These are phyloP conservation scores for Solanum stenotomum DNA, from an alignment of 257 asterid species.

Conservation along the genomic window DNA sequence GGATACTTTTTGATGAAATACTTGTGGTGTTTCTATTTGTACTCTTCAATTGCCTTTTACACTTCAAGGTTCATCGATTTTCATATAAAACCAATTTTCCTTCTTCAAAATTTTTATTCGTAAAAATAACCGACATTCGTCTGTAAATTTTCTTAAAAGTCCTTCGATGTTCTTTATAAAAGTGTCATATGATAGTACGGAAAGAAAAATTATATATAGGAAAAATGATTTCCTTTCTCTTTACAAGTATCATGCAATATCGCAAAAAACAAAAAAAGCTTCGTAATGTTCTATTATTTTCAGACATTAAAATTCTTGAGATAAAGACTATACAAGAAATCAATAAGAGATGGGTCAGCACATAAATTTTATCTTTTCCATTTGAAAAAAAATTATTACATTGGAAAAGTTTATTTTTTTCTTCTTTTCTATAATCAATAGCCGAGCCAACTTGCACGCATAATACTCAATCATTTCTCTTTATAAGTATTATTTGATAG, in stretches of 20 bases:
- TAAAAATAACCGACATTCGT: not conserved
- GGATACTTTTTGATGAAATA: not conserved
- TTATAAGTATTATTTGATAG: not conserved
- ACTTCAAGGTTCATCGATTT: not conserved
- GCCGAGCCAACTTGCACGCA: not conserved
- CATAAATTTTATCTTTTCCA: not conserved
- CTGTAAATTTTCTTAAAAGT: not conserved
- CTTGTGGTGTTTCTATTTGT: not conserved
- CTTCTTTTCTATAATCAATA: too few species aligned
- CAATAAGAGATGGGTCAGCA: not conserved
- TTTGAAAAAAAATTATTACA: not conserved
- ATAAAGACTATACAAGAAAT: not conserved
- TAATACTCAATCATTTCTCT: not conserved
- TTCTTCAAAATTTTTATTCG: too few species aligned
- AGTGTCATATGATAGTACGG: not conserved
- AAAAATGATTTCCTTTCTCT: not conserved
- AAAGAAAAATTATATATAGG: not conserved
- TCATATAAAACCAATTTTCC: not conserved
- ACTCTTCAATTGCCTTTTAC: not conserved
- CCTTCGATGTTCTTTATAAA: not conserved
- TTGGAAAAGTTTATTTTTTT: not conserved
- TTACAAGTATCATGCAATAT: not conserved
- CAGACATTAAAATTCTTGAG: not conserved
- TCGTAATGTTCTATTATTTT: not conserved
- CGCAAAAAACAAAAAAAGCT: not conserved